Conservation (phyloP, 2,329 filamentous ascomycete genomes). For the Fusarium poae region DNA sequence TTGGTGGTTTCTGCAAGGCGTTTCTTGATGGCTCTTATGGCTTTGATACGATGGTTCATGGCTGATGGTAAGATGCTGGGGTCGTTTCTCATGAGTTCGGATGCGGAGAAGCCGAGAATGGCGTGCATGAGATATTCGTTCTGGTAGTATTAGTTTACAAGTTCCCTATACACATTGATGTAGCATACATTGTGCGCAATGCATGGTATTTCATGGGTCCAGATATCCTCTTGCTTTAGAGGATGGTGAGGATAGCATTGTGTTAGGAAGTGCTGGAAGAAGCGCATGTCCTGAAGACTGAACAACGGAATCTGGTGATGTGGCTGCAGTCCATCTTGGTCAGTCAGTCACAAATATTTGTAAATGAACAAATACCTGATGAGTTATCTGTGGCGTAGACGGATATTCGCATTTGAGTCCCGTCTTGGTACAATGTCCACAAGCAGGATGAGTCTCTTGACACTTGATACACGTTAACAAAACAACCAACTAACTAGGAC, state of each 20-base stretch:
- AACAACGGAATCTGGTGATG: slow-evolving; percentile 70
- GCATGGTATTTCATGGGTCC: slow-evolving; percentile 75
- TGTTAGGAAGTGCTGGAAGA: slow-evolving; percentile 76
- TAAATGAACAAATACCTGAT: slow-evolving; percentile 58
- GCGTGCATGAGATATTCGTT: slow-evolving; percentile 79
- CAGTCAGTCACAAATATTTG: background rate
- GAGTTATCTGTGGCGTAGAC: slow-evolving; percentile 61
- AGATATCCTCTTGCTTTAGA: slow-evolving; percentile 73
- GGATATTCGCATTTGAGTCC: slow-evolving; percentile 75
- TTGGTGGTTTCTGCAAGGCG: slow-evolving; percentile 61
- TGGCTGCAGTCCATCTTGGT: slow-evolving; percentile 55
- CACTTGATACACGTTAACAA: slow-evolving; percentile 60
- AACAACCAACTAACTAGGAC: fast-evolving
- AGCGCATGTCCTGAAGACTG: slow-evolving; percentile 73
- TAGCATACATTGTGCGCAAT: slow-evolving; percentile 72
- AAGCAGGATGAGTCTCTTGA: slow-evolving; percentile 73
- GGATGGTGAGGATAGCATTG: slow-evolving; percentile 74
- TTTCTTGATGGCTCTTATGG: slow-evolving; percentile 72
- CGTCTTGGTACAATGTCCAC: slow-evolving; percentile 73
- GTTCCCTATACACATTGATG: too few relatives aligned
- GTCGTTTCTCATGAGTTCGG: slow-evolving; percentile 69
- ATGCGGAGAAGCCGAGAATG: slow-evolving; percentile 75
- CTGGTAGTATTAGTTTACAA: slow-evolving; percentile 51
- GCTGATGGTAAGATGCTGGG: slow-evolving; percentile 67
- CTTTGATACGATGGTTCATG: slow-evolving; percentile 74